Conservation (phyloP, 2,329 filamentous ascomycete genomes). For the Aspergillus sp. region DNA sequence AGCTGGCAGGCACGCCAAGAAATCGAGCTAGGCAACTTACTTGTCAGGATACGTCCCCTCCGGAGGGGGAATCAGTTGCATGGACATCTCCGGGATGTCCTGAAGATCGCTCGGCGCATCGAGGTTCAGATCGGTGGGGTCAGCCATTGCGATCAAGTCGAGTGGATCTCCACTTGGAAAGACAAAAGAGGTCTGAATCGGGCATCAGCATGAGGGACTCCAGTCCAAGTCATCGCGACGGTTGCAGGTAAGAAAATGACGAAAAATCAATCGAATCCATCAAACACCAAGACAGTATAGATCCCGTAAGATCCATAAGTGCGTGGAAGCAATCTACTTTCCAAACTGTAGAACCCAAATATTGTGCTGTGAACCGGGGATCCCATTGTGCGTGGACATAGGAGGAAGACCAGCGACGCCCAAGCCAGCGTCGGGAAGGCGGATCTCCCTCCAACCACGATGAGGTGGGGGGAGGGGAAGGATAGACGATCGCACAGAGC, state of each 20-base stretch:
- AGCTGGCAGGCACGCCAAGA: neutral
- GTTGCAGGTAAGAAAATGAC: neutral
- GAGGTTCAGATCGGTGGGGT: constrained; percentile 43
- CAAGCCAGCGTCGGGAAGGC: neutral
- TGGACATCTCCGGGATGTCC: constrained; percentile 44
- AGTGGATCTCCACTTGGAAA: constrained; percentile 13
- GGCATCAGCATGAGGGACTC: constrained; percentile 18
- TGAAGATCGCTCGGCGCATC: constrained; percentile 47
- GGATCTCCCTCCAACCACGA: neutral
- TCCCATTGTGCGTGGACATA: constrained; percentile 41
- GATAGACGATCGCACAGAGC: neutral
- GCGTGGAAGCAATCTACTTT: constrained; percentile 40
- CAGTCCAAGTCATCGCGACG: neutral
- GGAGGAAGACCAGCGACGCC: constrained; percentile 3
- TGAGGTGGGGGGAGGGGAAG: neutral
- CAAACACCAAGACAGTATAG: constrained; percentile 1
- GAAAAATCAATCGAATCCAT: neutral
- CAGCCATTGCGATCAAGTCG: constrained; percentile 36
- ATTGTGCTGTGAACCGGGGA: constrained; percentile 14
- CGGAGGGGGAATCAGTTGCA: constrained; percentile 43
- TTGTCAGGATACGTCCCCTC: constrained; percentile 47
- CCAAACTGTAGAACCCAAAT: neutral
- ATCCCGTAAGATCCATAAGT: constrained; percentile 20
- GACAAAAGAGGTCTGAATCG: constrained; percentile 14
- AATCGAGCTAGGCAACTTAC: constrained; percentile 22